phyloP scores from a whole-genome alignment of 1,284 basidiomycete species.

The Wolfiporia cocos region DNA sequence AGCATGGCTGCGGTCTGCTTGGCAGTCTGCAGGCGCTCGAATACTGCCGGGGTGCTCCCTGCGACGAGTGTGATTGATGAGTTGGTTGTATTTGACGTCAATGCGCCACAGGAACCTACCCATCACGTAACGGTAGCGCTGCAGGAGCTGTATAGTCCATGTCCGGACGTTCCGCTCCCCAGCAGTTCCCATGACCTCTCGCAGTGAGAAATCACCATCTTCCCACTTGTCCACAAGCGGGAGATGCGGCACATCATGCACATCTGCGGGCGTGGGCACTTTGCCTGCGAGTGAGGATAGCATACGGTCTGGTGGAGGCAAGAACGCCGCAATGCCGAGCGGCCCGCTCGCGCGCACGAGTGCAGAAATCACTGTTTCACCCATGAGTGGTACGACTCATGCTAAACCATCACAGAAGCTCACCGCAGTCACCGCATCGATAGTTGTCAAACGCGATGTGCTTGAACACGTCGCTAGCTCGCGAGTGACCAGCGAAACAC shows the following conservation, averaged over 20 bases:
- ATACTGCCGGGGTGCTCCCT: slow-evolving; percentile 19
- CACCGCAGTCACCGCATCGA: slow-evolving; percentile 44
- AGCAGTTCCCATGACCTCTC: slow-evolving; percentile 28
- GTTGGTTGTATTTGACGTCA: not conserved
- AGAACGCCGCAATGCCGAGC: slow-evolving; percentile 38
- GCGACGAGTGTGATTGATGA: not conserved
- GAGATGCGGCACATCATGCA: slow-evolving; percentile 28
- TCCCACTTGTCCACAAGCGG: slow-evolving; percentile 31
- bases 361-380: slow-evolving; percentile 33
- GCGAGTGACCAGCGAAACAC: slow-evolving; percentile 17
- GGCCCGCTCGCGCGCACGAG: slow-evolving; percentile 37
- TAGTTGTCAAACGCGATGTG: slow-evolving; percentile 36
- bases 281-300: slow-evolving; percentile 12
- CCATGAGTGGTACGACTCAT: not conserved
- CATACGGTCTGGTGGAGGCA: slow-evolving; percentile 27
- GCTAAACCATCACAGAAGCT: slow-evolving; percentile 15
- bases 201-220: slow-evolving; percentile 35
- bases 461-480: slow-evolving; percentile 34
- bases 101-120: slow-evolving; percentile 14
- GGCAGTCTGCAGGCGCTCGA: slow-evolving; percentile 17
- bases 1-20: slow-evolving; percentile 12
- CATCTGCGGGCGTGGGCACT: slow-evolving; percentile 7
- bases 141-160: slow-evolving; percentile 35
- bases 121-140: slow-evolving; percentile 36
- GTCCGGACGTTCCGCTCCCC: slow-evolving; percentile 28